phyloP scores from a whole-genome alignment of 78 protist genomes.

The Mastigamoeba balamuthi region DNA sequence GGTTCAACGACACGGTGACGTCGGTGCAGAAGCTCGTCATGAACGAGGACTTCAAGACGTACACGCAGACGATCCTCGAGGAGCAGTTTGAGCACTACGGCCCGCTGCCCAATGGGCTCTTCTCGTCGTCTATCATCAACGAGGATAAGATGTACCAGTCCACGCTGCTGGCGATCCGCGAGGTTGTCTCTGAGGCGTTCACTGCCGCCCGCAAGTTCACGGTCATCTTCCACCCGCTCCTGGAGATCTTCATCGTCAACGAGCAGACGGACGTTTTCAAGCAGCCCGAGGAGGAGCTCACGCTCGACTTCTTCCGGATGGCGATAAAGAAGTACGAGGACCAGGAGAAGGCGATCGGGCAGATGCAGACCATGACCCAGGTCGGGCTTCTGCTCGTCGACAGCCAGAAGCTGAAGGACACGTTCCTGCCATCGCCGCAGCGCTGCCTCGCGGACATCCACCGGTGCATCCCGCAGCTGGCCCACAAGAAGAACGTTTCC shows the following conservation, averaged over 20 bases:
- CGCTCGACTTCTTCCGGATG: constrained; percentile 6
- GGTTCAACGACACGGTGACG: constrained; percentile 6
- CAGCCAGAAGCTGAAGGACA: background rate
- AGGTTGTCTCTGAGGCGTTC: no score
- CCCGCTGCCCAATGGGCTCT: no score
- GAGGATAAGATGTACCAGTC: no score
- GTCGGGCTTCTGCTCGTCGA: constrained; percentile 4
- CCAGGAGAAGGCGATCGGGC: background rate
- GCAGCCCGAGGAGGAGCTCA: background rate
- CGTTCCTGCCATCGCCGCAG: constrained; percentile 11
- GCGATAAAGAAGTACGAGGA: background rate
- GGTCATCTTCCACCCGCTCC: no score
- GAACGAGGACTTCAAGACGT: constrained; percentile 5
- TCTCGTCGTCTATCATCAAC: no score
- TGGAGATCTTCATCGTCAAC: no score
- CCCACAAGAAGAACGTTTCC: background rate
- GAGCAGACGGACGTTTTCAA: no score
- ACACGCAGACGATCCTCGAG: background rate
- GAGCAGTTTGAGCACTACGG: background rate
- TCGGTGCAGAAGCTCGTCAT: background rate
- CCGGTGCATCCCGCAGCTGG: constrained; percentile 13
- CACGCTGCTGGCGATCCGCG: no score
- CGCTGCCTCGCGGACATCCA: constrained; percentile 13
- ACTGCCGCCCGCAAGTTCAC: no score
- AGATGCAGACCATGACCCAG: background rate